These are phyloP conservation scores for Schwanniomyces polymorphus DNA, from an alignment of 805 yeast genomes.

Conservation along the genomic window DNA sequence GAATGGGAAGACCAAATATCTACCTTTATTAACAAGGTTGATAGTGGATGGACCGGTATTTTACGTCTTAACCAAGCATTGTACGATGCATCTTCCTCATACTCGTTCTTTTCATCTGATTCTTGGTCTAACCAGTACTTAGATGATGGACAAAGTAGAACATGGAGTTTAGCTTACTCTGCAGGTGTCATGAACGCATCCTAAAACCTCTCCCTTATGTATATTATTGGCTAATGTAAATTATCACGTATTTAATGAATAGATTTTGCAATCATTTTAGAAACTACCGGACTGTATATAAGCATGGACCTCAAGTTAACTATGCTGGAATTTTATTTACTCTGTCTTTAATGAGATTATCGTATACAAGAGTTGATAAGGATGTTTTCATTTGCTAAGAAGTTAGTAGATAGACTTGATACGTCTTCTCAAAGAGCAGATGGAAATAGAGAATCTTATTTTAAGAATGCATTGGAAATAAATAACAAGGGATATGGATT, in stretches of 20 bases:
- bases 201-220: constrained; percentile 1
- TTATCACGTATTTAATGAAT: background rate
- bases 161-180: constrained; percentile 61
- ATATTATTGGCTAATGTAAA: constrained; percentile 1
- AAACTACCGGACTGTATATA: background rate
- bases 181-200: constrained; percentile 44
- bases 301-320: background rate
- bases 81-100: constrained; percentile 63
- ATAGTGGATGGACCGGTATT: constrained; percentile 74
- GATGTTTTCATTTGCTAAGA: constrained; percentile 47
- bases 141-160: constrained; percentile 63
- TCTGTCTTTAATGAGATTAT: background rate
- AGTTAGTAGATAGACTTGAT: constrained; percentile 40
- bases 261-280: background rate
- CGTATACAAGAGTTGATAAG: background rate
- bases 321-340: background rate
- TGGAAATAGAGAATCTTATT: constrained; percentile 31
- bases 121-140: constrained; percentile 32
- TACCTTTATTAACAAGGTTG: constrained; percentile 44
- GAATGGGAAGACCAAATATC: constrained; percentile 60
- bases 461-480: constrained; percentile 26
- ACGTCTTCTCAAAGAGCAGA: constrained; percentile 15
- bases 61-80: constrained; percentile 74
- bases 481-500: constrained; percentile 44
- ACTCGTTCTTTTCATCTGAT: constrained; percentile 50